Percentiles rank a stretch among this genome's conserved stretches.
Evolutionary conservation across 1,139 yeast genomes (phyloP).

Genomic region (Pichia sp.): DNA sequence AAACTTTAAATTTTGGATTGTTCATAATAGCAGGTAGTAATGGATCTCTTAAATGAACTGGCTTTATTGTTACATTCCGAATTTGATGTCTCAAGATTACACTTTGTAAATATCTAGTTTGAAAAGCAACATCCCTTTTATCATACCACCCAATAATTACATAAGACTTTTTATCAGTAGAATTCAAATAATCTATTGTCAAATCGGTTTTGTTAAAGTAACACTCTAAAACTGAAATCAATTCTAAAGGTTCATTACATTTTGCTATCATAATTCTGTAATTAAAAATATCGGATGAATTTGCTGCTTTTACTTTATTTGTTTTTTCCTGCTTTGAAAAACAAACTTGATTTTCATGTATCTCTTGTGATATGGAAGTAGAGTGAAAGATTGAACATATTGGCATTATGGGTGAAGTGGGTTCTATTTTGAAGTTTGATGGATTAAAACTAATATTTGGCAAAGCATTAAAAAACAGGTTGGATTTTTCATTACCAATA

Average conservation of each 20-base stretch:
- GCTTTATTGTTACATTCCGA: slow-evolving; percentile 8
- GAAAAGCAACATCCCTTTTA: slow-evolving; percentile 15
- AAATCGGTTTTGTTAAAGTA: background rate
- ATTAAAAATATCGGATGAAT: background rate
- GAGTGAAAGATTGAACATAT: background rate
- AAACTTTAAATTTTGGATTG: slow-evolving; percentile 17
- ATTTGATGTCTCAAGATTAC: slow-evolving; percentile 7
- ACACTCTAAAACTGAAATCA: background rate
- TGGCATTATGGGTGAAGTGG: background rate
- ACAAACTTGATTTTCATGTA: too few relatives aligned
- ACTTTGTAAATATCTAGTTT: slow-evolving; percentile 14
- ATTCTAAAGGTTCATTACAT: background rate
- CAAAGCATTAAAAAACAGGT: background rate
- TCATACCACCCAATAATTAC: slow-evolving; percentile 25
- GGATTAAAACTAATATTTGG: background rate
- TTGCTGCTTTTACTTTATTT: too few relatives aligned
- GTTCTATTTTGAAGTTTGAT: background rate
- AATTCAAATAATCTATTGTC: background rate
- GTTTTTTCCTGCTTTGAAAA: too few relatives aligned
- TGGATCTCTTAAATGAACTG: slow-evolving; percentile 7
- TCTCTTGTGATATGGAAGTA: background rate
- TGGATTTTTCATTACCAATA: background rate
- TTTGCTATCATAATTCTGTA: background rate
- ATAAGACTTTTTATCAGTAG: background rate
- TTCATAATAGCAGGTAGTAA: slow-evolving; percentile 10